Percentiles rank a stretch among this genome's conserved stretches.
Evolutionary conservation across 2,329 filamentous ascomycete species (phyloP).

Genomic region (Pseudogymnoascus sp.): DNA sequence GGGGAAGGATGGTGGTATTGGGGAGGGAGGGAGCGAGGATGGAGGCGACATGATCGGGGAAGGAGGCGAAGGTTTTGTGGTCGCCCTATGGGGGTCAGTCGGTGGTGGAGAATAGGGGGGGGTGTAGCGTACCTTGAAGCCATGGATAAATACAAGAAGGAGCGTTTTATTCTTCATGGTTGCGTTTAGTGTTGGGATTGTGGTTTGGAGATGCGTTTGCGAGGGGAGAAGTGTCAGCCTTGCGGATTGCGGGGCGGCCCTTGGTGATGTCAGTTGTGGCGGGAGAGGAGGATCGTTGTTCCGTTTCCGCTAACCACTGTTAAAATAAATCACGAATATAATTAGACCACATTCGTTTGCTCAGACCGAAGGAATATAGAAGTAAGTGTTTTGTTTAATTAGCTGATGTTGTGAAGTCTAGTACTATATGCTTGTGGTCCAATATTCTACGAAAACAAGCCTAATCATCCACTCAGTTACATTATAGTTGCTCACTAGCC

Average conservation of each 20-base stretch:
- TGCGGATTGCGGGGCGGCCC: background rate
- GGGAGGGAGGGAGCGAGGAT: conserved; percentile 61
- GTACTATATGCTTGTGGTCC: no score
- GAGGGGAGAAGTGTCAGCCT: conserved; percentile 1
- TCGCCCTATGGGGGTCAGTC: conserved; percentile 48
- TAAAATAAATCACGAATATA: no score
- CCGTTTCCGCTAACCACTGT: background rate
- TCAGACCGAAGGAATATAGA: no score
- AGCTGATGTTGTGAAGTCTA: no score
- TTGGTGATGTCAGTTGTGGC: background rate
- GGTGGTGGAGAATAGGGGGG: background rate
- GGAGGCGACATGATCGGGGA: conserved; percentile 64
- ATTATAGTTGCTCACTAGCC: no score
- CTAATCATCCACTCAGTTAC: no score
- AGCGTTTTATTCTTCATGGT: conserved; percentile 68
- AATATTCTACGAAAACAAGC: no score
- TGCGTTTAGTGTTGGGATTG: background rate
- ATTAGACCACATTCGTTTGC: no score
- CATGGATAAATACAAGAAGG: conserved; percentile 77
- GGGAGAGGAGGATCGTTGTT: background rate
- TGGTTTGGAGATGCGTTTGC: background rate
- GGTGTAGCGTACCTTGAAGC: conserved; percentile 62
- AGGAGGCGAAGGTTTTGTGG: conserved; percentile 71
- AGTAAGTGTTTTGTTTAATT: no score
- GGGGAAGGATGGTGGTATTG: conserved; percentile 57